Evolutionary conservation across 306 rosid species (phyloP), one percentile per base, ranked within the genome.

Genomic region (Sicyos baderoa): DNA sequence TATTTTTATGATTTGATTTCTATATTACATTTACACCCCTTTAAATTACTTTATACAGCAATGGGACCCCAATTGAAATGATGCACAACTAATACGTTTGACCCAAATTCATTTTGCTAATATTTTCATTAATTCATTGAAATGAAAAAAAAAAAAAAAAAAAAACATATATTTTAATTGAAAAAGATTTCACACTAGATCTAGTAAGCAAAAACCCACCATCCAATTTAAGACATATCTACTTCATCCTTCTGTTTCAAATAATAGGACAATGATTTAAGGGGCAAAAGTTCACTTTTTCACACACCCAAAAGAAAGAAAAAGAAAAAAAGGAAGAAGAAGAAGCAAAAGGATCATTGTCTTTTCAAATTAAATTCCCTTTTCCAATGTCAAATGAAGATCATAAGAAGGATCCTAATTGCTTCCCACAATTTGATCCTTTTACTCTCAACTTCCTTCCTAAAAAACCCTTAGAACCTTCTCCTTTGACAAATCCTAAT

Each of bases 221-320:
- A 62, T 40, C 23, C 68, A 62, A 57, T 57, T 57, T 23, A 5
- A 56, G 63, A 57, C 67, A 60, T 7, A 62, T 4, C 51, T 17
- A 37, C 27, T 62, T 40, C 51, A 40, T 62, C 68, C 0, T 13
- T 9, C 25, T 18, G 8, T 37, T 8, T 40, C 9, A 9, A 9
- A 62, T 62, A 40, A 62, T 62, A 62, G 68, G 51, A 62, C 51
- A 62, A 40, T 18, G 49, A 62, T 29, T 62, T 50, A 19, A 19
- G 44, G 53, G 70, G 70, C 32, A 64, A 64, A 64, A 64, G 53
- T 9, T 64, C 70, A 64, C 53, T 64, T 64, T 64, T 44, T 64
- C 50, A 61, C 42, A 22, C 16, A 61, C 49, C 68, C 51, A 40
- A n/a, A 62, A 19, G 0, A 40, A 5, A 35, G 7, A 32, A 32